phyloP scores from a whole-genome alignment of 768 basidiomycete species.

The Naganishia vishniacii region DNA sequence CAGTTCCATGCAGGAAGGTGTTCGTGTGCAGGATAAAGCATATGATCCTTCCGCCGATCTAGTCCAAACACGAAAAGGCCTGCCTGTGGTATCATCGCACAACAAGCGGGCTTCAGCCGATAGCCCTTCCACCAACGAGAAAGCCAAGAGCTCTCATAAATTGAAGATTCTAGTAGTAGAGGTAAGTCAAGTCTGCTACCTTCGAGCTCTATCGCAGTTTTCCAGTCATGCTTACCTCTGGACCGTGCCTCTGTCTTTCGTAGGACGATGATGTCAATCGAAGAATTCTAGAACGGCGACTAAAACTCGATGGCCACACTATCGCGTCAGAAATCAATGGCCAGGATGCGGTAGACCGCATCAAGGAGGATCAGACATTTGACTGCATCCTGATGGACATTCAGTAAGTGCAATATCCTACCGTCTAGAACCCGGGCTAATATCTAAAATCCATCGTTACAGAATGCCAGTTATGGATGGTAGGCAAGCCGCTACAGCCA shows the following conservation, averaged over 20 bases:
- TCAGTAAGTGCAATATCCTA: slow-evolving; percentile 54
- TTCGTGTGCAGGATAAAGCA: slow-evolving; percentile 3
- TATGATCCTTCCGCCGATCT: background rate
- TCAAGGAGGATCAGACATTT: slow-evolving; percentile 58
- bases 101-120: background rate
- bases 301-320: slow-evolving; percentile 62
- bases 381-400: slow-evolving; percentile 79
- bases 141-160: background rate
- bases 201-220: background rate
- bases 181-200: slow-evolving; percentile 48
- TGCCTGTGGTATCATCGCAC: background rate
- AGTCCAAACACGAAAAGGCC: too few species aligned
- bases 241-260: too few species aligned
- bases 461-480: slow-evolving; percentile 80
- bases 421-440: background rate
- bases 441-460: background rate
- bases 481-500: slow-evolving; percentile 62
- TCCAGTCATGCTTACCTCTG: too few species aligned
- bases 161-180: slow-evolving; percentile 64
- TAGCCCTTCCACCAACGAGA: background rate
- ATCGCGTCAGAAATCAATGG: slow-evolving; percentile 68
- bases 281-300: slow-evolving; percentile 62
- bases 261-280: slow-evolving; percentile 73
- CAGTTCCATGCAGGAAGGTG: background rate
- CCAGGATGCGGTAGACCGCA: slow-evolving; percentile 63